Conservation (phyloP, 2,329 filamentous ascomycete genomes). For the Ustulina deusta region DNA sequence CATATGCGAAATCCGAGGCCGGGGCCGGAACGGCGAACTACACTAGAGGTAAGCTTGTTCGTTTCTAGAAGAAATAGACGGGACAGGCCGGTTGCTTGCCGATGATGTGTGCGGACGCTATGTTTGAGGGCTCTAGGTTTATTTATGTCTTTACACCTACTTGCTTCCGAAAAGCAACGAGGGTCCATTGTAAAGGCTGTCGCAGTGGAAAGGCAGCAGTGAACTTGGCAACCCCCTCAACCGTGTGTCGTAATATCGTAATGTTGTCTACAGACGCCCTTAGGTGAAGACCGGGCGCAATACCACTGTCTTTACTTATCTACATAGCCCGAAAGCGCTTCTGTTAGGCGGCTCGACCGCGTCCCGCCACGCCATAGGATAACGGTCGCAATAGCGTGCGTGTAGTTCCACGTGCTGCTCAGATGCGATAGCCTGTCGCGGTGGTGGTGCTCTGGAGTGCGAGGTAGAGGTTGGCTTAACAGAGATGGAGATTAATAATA, state of each 20-base stretch:
- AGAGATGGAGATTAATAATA: constrained; percentile 11
- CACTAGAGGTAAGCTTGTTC: not conserved
- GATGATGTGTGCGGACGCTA: not conserved
- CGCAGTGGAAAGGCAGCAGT: not conserved
- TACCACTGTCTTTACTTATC: not conserved
- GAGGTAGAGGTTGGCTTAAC: not conserved
- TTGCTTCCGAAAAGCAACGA: too few species aligned
- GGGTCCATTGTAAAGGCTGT: not conserved
- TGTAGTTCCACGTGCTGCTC: not conserved
- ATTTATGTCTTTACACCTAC: not conserved
- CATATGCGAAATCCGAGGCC: not conserved
- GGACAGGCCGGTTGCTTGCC: not conserved
- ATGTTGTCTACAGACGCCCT: not conserved
- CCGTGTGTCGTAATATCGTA: not conserved
- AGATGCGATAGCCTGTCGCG: not conserved
- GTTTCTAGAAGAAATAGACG: not conserved
- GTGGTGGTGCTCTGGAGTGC: not conserved
- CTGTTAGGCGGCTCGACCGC: not conserved
- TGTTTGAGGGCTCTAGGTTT: not conserved
- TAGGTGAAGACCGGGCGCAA: too few species aligned
- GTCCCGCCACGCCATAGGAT: not conserved
- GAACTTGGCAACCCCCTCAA: not conserved
- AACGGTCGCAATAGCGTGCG: not conserved
- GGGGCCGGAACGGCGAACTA: constrained; percentile 2
- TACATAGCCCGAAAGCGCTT: not conserved